Evolutionary conservation across 805 yeast genomes (phyloP).

Genomic region (Wickerhamomyces xylosicus): DNA sequence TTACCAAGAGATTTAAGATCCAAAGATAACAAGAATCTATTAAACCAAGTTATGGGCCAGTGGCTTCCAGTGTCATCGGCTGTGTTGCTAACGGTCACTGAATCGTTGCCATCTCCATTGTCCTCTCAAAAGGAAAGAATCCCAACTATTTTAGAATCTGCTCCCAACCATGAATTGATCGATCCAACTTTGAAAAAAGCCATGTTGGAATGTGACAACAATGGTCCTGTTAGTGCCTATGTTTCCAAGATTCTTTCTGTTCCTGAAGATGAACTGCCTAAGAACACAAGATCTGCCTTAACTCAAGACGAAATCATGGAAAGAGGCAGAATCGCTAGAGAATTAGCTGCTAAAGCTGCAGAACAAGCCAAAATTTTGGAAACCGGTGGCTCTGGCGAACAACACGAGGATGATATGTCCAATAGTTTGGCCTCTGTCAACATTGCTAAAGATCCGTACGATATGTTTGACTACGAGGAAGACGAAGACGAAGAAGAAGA

Average conservation of each 20-base stretch:
- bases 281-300: slow-evolving; percentile 27
- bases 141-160: slow-evolving; percentile 50
- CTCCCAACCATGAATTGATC: slow-evolving; percentile 39
- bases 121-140: slow-evolving; percentile 66
- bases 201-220: slow-evolving; percentile 57
- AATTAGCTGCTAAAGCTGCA: slow-evolving; percentile 59
- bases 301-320: slow-evolving; percentile 52
- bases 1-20: slow-evolving; percentile 70
- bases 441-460: slow-evolving; percentile 25
- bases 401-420: slow-evolving; percentile 14
- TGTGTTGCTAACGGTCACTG: slow-evolving; percentile 72
- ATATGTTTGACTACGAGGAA: slow-evolving; percentile 38
- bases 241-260: slow-evolving; percentile 85
- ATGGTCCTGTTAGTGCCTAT: slow-evolving; percentile 62
- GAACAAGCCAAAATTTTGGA: slow-evolving; percentile 31
- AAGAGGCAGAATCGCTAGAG: slow-evolving; percentile 53
- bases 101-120: slow-evolving; percentile 75
- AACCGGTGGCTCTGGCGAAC: slow-evolving; percentile 7
- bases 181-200: slow-evolving; percentile 39
- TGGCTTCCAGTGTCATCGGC: slow-evolving; percentile 94
- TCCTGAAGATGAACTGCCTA: slow-evolving; percentile 75
- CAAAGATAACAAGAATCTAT: slow-evolving; percentile 57
- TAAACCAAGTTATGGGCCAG: slow-evolving; percentile 69
- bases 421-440: slow-evolving; percentile 18
- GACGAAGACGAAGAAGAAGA: slow-evolving; percentile 42